Evolutionary conservation across 768 basidiomycete species (phyloP).

Genomic region (Tylopilus sp.): DNA sequence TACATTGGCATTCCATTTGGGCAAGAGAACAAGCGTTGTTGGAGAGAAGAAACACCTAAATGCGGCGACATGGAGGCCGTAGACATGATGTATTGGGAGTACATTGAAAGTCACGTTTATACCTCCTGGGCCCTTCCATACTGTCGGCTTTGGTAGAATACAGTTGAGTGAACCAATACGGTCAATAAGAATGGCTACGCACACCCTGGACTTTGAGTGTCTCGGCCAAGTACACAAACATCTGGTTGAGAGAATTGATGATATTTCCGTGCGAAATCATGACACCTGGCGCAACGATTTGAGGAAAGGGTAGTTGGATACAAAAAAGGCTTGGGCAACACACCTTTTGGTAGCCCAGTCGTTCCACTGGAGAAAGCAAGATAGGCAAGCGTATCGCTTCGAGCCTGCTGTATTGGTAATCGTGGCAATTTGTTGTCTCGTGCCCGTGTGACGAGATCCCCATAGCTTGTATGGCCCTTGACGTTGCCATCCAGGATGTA

Average conservation of each 20-base stretch:
- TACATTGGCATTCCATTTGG: slow-evolving; percentile 54
- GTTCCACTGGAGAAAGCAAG: slow-evolving; percentile 78
- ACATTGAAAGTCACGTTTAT: slow-evolving; percentile 51
- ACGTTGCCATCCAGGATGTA: slow-evolving; percentile 45
- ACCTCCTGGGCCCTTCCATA: slow-evolving; percentile 40
- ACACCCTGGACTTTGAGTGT: slow-evolving; percentile 38
- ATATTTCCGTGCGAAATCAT: slow-evolving; percentile 72
- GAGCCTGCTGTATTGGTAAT: slow-evolving; percentile 43
- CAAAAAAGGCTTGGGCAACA: neutral
- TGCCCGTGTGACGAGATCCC: slow-evolving; percentile 41
- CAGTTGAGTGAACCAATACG: neutral
- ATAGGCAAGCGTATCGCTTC: slow-evolving; percentile 58
- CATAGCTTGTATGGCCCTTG: slow-evolving; percentile 42
- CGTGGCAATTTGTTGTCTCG: slow-evolving; percentile 36
- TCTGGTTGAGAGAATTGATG: slow-evolving; percentile 42
- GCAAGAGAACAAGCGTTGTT: slow-evolving; percentile 50
- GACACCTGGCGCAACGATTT: slow-evolving; percentile 45
- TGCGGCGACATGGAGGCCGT: slow-evolving; percentile 51
- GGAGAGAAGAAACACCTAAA: slow-evolving; percentile 49
- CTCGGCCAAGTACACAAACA: slow-evolving; percentile 29
- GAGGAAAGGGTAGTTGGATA: neutral
- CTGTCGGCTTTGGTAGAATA: slow-evolving; percentile 32
- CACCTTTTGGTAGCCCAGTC: slow-evolving; percentile 73
- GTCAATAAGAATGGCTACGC: slow-evolving; percentile 9
- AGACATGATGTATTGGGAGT: slow-evolving; percentile 67